Base-by-base conservation (phyloP, 331 rosid genomes). In the Arachis monticola region DNA sequence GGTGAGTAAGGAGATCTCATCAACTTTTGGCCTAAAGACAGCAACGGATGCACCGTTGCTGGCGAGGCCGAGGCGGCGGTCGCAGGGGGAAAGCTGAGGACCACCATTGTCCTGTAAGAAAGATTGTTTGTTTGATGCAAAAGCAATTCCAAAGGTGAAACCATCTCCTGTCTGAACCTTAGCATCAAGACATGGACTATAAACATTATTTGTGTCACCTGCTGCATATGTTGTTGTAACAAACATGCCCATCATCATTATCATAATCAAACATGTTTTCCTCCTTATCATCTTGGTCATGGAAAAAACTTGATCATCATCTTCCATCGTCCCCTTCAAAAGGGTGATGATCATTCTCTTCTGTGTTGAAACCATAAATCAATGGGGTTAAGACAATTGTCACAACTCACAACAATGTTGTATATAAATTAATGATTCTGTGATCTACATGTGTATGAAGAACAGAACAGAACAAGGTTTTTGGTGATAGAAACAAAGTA, bases 81-180 rank as follows among this genome's bases (percentile, higher is more conserved):
- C 99, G 55, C 99, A 94, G 0, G 97, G 97, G 0, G 99, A 92
- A 72, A 92, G 87, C 67, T 92, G 99, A 2, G 91, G 88, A 40
- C 88, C 84, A 40, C 88, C 84, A 77, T 61, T 31, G 60, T 71
- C 88, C 10, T 71, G 83, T 10, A 45, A 64, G 85, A 87, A 92
- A 9, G 46, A 31, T 6, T 90, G 90, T 67, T 80, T 94, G 3
- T 73, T 50, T 0, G 97, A 85, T 0, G 97, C 83, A 63, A 94
- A 82, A 10, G 88, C 97, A 75, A 90, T 77, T 6, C 96, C 97
- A 57, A 92, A 90, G n/a, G 88, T 90, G 76, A 94, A 92, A 11
- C 99, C 97, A 65, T 90, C 97, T 10, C 60, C 79, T 82, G 44
- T 90, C 86, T 82, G 87, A 74, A 94, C 77, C 72, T 80, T 80